phyloP scores from a whole-genome alignment of 805 yeast genomes.

The Babjeviella inositovora region DNA sequence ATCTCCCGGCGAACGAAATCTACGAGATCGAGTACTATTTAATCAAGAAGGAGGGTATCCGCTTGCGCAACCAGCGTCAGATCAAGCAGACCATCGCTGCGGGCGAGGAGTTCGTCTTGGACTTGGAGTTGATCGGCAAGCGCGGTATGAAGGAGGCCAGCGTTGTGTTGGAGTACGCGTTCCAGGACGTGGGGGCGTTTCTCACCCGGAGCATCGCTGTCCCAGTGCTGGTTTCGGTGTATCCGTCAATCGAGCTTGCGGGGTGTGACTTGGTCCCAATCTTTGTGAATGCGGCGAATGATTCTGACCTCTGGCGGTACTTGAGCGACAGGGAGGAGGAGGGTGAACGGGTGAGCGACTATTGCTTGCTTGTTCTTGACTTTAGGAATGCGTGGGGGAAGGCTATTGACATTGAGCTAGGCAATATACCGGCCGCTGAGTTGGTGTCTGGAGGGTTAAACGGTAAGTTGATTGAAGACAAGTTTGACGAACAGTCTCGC shows the following conservation, averaged over 20 bases:
- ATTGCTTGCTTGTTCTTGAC: slow-evolving; percentile 55
- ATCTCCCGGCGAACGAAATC: slow-evolving; percentile 40
- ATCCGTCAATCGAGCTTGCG: slow-evolving; percentile 58
- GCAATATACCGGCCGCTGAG: too few relatives aligned
- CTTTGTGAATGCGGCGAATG: slow-evolving; percentile 10
- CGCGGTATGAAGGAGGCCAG: slow-evolving; percentile 56
- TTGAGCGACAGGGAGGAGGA: slow-evolving; percentile 10
- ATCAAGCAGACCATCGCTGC: slow-evolving; percentile 15
- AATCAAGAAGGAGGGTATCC: slow-evolving; percentile 38
- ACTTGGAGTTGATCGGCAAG: slow-evolving; percentile 52
- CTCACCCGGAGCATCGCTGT: slow-evolving; percentile 41
- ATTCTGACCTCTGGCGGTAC: slow-evolving; percentile 11
- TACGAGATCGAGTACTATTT: slow-evolving; percentile 65
- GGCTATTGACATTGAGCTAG: slow-evolving; percentile 18
- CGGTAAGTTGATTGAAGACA: too few relatives aligned
- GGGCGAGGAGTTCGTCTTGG: slow-evolving; percentile 22
- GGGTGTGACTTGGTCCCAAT: slow-evolving; percentile 64
- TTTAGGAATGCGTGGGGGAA: slow-evolving; percentile 71
- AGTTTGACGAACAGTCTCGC: too few relatives aligned
- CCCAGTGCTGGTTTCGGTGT: slow-evolving; percentile 56
- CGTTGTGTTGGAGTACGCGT: slow-evolving; percentile 50
- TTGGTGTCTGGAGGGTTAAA: too few relatives aligned
- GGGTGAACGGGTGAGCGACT: slow-evolving; percentile 26
- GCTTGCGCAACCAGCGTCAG: slow-evolving; percentile 28
- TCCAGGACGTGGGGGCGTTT: slow-evolving; percentile 10